These are phyloP conservation scores for Lomentospora prolificans DNA, from an alignment of 2,329 filamentous ascomycete species.

Conservation along the genomic window DNA sequence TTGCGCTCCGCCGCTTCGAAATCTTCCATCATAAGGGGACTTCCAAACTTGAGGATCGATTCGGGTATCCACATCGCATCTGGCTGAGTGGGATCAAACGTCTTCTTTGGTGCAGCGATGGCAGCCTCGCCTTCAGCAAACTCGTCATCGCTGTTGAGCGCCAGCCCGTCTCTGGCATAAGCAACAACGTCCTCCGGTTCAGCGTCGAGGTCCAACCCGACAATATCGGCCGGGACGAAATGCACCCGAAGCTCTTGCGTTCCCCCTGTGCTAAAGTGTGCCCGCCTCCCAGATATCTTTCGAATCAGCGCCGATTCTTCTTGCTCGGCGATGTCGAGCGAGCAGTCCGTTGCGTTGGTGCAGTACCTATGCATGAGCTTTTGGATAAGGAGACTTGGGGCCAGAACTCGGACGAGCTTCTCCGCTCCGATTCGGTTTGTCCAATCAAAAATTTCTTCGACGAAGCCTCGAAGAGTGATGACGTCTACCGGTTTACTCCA, in stretches of 20 bases:
- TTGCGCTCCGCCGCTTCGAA: constrained; percentile 19
- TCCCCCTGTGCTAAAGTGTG: constrained; percentile 65
- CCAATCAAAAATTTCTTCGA: constrained; percentile 79
- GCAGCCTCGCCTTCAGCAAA: constrained; percentile 26
- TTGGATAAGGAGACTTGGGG: constrained; percentile 62
- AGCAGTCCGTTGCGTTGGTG: neutral
- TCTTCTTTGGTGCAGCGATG: constrained; percentile 19
- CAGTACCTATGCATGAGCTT: constrained; percentile 29
- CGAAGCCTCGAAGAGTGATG: constrained; percentile 60
- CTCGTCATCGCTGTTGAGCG: constrained; percentile 59
- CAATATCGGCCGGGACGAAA: constrained; percentile 65
- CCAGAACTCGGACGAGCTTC: constrained; percentile 74
- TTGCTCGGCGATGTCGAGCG: constrained; percentile 20
- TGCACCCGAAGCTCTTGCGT: constrained; percentile 69
- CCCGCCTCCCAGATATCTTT: constrained; percentile 56
- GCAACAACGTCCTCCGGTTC: constrained; percentile 54
- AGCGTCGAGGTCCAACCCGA: constrained; percentile 63
- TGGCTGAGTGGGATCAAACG: constrained; percentile 56
- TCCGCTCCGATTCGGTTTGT: constrained; percentile 64
- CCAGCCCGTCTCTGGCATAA: constrained; percentile 42
- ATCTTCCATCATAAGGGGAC: constrained; percentile 13
- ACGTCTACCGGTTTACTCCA: constrained; percentile 60
- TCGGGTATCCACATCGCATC: constrained; percentile 37
- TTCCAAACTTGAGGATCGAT: constrained; percentile 14
- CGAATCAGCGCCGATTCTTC: constrained; percentile 48